Conservation (phyloP, 2,329 filamentous ascomycete species). For the Pestalotiopsis sp. region DNA sequence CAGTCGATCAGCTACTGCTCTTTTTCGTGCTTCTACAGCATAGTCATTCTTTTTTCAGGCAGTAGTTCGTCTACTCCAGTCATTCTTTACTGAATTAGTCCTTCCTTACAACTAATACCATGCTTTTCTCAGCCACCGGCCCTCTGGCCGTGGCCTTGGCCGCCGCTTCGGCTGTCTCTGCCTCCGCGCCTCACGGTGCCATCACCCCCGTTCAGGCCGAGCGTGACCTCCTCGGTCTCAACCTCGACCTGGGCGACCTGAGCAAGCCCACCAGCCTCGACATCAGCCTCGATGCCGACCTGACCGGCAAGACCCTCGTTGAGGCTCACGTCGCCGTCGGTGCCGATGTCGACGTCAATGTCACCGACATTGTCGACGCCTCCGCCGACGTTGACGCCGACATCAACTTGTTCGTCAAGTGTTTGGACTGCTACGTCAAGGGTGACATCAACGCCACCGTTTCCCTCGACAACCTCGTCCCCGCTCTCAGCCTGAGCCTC, state of each 20-base stretch:
- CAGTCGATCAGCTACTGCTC: not conserved
- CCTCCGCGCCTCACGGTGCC: conserved; percentile 19
- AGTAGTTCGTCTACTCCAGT: conserved; percentile 29
- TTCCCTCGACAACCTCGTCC: conserved; percentile 41
- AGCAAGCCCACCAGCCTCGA: conserved; percentile 24
- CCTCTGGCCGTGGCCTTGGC: conserved; percentile 32
- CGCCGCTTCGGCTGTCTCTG: conserved; percentile 27
- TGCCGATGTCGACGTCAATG: conserved; percentile 29
- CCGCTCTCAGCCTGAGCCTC: conserved; percentile 48
- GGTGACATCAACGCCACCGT: conserved; percentile 49
- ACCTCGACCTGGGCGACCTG: conserved; percentile 22
- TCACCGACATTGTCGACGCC: conserved; percentile 35
- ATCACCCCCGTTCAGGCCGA: conserved; percentile 17
- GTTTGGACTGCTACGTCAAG: conserved; percentile 52
- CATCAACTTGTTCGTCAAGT: conserved; percentile 38
- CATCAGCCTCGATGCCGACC: conserved; percentile 26
- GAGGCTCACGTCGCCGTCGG: conserved; percentile 19
- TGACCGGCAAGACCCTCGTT: conserved; percentile 27
- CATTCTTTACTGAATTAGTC: conserved; percentile 27
- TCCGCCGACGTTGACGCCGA: conserved; percentile 27
- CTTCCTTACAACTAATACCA: conserved; percentile 19
- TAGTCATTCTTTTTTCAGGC: conserved; percentile 25
- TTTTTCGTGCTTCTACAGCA: conserved; percentile 20
- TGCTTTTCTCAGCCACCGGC: conserved; percentile 34
- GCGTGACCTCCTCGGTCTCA: conserved; percentile 15